A percentile compares a stretch with the other conserved stretches of the same genome.
These are phyloP conservation scores for Lactarius deliciosus DNA, from an alignment of 768 basidiomycete genomes.

Conservation along the genomic window DNA sequence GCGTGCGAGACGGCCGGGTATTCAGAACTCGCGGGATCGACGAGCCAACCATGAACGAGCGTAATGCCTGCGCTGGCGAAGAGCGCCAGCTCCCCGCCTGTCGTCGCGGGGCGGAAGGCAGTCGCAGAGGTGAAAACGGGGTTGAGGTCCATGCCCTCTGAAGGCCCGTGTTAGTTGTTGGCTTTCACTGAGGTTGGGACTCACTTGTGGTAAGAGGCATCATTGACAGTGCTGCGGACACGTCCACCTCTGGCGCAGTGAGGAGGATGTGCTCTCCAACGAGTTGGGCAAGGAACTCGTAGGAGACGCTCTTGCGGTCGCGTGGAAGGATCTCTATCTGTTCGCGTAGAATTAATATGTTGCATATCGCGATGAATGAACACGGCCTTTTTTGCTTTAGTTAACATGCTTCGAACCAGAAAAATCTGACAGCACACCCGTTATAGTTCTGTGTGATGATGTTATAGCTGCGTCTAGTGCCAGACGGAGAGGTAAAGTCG, in stretches of 20 bases:
- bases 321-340: constrained; percentile 71
- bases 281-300: constrained; percentile 80
- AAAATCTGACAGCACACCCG: constrained; percentile 51
- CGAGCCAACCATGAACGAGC: constrained; percentile 88
- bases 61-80: constrained; percentile 80
- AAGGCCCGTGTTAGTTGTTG: background rate
- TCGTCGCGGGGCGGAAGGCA: constrained; percentile 61
- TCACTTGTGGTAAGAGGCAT: constrained; percentile 56
- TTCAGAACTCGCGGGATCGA: constrained; percentile 67
- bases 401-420: constrained; percentile 8
- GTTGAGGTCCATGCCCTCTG: constrained; percentile 89
- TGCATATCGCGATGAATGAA: constrained; percentile 90
- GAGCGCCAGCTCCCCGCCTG: constrained; percentile 77
- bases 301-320: constrained; percentile 69
- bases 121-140: constrained; percentile 72
- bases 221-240: constrained; percentile 69
- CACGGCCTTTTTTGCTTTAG: constrained; percentile 60
- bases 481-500: constrained; percentile 43
- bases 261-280: constrained; percentile 79
- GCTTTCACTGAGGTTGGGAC: constrained; percentile 32
- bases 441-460: constrained; percentile 85
- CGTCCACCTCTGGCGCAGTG: constrained; percentile 56
- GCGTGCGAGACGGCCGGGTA: constrained; percentile 50
- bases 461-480: constrained; percentile 41
- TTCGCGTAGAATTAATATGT: constrained; percentile 84